phyloP scores from a whole-genome alignment of 2,329 filamentous ascomycete species.

The Penicillium sp. region DNA sequence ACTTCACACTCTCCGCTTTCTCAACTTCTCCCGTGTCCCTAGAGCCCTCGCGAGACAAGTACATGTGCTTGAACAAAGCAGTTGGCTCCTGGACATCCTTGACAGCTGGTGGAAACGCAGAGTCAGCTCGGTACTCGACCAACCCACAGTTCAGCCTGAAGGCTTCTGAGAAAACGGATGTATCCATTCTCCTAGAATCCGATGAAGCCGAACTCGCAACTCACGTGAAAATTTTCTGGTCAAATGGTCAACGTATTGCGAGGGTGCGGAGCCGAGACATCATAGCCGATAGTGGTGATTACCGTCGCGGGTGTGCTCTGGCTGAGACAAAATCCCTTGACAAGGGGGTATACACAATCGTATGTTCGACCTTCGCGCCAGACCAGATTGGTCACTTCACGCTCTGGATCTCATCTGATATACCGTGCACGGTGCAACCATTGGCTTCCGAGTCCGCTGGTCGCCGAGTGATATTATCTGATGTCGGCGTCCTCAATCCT shows the following conservation, averaged over 20 bases:
- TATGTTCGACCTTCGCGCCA: constrained; percentile 87
- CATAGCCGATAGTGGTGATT: constrained; percentile 82
- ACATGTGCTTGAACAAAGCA: constrained; percentile 63
- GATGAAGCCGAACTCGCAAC: constrained; percentile 70
- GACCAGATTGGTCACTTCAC: constrained; percentile 76
- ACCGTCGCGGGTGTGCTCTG: constrained; percentile 77
- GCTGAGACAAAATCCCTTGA: constrained; percentile 66
- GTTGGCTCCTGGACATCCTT: constrained; percentile 74
- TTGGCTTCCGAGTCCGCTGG: constrained; percentile 78
- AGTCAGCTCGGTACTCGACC: constrained; percentile 73
- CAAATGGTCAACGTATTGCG: constrained; percentile 71
- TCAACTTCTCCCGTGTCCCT: constrained; percentile 68
- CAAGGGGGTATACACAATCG: constrained; percentile 79
- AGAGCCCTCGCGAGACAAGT: constrained; percentile 63
- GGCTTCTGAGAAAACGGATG: constrained; percentile 59
- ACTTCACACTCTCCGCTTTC: constrained; percentile 87
- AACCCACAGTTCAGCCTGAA: constrained; percentile 84
- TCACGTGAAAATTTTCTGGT: constrained; percentile 84
- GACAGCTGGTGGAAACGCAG: constrained; percentile 83
- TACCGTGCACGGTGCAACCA: constrained; percentile 57
- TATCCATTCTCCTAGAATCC: constrained; percentile 77
- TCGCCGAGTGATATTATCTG: constrained; percentile 60
- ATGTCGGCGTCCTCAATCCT: constrained; percentile 55
- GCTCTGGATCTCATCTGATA: constrained; percentile 71
- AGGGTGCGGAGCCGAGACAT: constrained; percentile 74